Percentiles rank a stretch among this genome's conserved stretches.
Conservation (phyloP, 768 basidiomycete genomes). For the Glaciozyma antarctica region DNA sequence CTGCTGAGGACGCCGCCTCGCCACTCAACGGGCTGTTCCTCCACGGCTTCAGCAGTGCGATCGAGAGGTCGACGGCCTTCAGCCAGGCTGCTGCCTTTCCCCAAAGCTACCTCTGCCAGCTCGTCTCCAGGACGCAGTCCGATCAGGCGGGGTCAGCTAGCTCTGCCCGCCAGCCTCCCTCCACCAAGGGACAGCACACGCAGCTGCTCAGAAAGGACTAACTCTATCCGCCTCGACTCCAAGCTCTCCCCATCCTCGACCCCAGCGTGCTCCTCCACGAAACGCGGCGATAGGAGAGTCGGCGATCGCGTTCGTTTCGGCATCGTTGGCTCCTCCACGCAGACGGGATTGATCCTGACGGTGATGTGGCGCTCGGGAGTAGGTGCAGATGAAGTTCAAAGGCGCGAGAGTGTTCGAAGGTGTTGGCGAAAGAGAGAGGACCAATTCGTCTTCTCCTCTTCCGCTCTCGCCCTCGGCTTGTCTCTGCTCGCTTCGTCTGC, state of each 20-base stretch:
- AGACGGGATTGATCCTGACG: too few species aligned
- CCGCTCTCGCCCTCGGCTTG: too few species aligned
- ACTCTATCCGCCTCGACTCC: not conserved
- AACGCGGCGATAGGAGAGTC: not conserved
- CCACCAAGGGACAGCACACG: not conserved
- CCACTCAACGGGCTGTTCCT: too few species aligned
- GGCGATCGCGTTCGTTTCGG: conserved; percentile 1
- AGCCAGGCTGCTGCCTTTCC: too few species aligned
- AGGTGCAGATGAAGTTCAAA: too few species aligned
- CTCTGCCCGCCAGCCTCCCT: not conserved
- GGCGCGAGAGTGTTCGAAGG: too few species aligned
- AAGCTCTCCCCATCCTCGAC: not conserved
- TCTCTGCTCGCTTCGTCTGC: too few species aligned
- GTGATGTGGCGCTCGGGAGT: too few species aligned
- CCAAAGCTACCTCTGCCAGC: not conserved
- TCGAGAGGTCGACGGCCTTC: too few species aligned
- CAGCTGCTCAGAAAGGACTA: not conserved
- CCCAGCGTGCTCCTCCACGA: not conserved
- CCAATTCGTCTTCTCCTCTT: too few species aligned
- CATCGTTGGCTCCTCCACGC: not conserved
- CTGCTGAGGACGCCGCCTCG: not conserved
- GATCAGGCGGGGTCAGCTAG: not conserved
- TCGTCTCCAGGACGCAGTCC: not conserved
- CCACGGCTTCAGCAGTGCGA: too few species aligned
- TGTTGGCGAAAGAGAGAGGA: too few species aligned